These are phyloP conservation scores for Roridomyces roridus DNA, from an alignment of 768 basidiomycete species.

Conservation along the genomic window DNA sequence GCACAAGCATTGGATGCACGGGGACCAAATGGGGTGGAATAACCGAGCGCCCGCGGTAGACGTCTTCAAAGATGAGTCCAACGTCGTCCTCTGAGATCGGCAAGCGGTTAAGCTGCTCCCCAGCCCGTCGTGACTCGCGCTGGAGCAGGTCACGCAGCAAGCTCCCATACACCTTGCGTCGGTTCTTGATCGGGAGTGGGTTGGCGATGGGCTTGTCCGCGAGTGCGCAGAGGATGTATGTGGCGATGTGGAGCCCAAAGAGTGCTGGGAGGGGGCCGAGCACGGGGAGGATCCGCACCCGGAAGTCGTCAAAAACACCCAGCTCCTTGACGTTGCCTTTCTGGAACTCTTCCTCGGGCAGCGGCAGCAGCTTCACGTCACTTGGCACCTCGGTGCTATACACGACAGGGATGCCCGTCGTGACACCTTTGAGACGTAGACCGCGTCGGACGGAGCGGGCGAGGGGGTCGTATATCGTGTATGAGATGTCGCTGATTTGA, in stretches of 20 bases:
- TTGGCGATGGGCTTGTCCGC: conserved; percentile 85
- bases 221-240: conserved; percentile 86
- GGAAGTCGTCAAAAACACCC: conserved; percentile 89
- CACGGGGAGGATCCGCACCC: conserved; percentile 93
- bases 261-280: conserved; percentile 88
- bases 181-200: conserved; percentile 85
- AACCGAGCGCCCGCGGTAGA: conserved; percentile 78
- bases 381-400: conserved; percentile 95
- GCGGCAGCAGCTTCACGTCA: conserved; percentile 86
- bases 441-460: conserved; percentile 88
- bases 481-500: conserved; percentile 94
- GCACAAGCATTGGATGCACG: conserved; percentile 71
- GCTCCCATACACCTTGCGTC: conserved; percentile 83
- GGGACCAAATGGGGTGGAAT: conserved; percentile 82
- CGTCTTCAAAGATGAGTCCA: conserved; percentile 84
- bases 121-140: conserved; percentile 74
- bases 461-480: conserved; percentile 92
- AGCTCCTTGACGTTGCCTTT: conserved; percentile 91
- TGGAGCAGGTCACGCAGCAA: conserved; percentile 78
- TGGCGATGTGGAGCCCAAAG: conserved; percentile 90
- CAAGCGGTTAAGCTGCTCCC: conserved; percentile 62
- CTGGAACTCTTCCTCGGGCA: conserved; percentile 90
- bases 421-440: conserved; percentile 65
- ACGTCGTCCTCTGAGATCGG: conserved; percentile 87
- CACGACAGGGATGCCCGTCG: conserved; percentile 82